Conservation (phyloP, 805 yeast genomes). For the Metschnikowia picachoensis region DNA sequence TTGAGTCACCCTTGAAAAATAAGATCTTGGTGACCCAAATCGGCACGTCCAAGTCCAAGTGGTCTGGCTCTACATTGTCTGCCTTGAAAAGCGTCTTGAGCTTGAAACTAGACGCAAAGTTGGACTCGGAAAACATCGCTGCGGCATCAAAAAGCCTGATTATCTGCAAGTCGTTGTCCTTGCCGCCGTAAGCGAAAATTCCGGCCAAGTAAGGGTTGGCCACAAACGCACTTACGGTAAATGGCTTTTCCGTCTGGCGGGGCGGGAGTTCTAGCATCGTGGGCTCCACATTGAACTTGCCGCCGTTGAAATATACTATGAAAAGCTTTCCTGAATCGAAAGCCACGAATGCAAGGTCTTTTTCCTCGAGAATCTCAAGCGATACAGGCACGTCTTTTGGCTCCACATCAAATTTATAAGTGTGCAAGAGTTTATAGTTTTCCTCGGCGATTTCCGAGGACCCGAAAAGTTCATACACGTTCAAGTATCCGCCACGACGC, state of each 20-base stretch:
- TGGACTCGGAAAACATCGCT: slow-evolving; percentile 12
- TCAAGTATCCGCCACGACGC: slow-evolving; percentile 41
- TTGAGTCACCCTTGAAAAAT: slow-evolving; percentile 35
- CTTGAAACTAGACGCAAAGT: slow-evolving; percentile 15
- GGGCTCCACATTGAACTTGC: slow-evolving; percentile 31
- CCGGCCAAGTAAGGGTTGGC: slow-evolving; percentile 46
- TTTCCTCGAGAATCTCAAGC: slow-evolving; percentile 24
- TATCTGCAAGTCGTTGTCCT: slow-evolving; percentile 67
- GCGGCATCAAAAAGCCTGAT: slow-evolving; percentile 32
- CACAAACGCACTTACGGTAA: slow-evolving; percentile 45
- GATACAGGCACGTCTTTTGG: slow-evolving; percentile 31
- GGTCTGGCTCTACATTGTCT: slow-evolving; percentile 78
- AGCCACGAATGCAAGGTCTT: slow-evolving; percentile 39
- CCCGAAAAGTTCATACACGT: slow-evolving; percentile 32
- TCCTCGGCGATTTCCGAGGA: slow-evolving; percentile 29
- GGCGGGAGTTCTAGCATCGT: slow-evolving; percentile 19
- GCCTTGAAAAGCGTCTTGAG: slow-evolving; percentile 54
- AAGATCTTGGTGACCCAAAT: slow-evolving; percentile 66
- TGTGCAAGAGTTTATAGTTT: slow-evolving; percentile 35
- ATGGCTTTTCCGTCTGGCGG: slow-evolving; percentile 2
- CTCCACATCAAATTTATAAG: slow-evolving; percentile 23
- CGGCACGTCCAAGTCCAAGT: slow-evolving; percentile 75
- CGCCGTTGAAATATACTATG: slow-evolving; percentile 32
- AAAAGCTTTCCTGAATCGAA: slow-evolving; percentile 44
- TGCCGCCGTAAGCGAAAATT: slow-evolving; percentile 79